Evolutionary conservation across 257 asterid species (phyloP).

Genomic region (Gentiana dahurica): DNA sequence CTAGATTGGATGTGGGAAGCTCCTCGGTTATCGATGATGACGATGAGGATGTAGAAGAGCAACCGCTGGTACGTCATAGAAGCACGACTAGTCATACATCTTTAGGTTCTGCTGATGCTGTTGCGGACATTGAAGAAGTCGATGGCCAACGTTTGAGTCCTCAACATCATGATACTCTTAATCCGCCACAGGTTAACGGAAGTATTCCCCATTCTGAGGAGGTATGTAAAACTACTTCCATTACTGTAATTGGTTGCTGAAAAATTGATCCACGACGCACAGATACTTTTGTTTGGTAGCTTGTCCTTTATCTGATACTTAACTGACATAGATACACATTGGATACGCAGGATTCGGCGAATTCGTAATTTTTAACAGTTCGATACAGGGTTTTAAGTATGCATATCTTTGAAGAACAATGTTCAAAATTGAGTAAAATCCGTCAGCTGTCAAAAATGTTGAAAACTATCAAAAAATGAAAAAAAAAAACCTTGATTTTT

Average conservation of each 20-base stretch:
- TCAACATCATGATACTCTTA: conserved; percentile 25
- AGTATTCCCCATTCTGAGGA: conserved; percentile 58
- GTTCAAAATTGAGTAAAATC: no score
- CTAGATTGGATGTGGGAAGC: conserved; percentile 59
- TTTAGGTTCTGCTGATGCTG: conserved; percentile 32
- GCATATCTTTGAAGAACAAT: no score
- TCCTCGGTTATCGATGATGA: conserved; percentile 64
- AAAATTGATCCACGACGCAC: not conserved
- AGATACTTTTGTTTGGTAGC: no score
- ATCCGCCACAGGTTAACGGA: conserved; percentile 28
- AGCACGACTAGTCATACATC: conserved; percentile 38
- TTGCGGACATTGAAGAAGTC: conserved; percentile 35
- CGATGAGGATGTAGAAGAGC: conserved; percentile 68
- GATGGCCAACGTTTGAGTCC: conserved; percentile 69
- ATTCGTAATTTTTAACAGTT: no score
- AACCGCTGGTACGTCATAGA: conserved; percentile 66
- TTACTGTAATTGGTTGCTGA: not conserved
- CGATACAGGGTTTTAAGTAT: no score
- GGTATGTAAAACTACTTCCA: conserved; percentile 22
- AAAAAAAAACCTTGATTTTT: no score
- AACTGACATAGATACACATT: no score
- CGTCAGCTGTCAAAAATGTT: no score
- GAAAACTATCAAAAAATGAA: no score
- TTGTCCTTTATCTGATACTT: no score
- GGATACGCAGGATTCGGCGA: no score